These are phyloP conservation scores for Cyclotella choctawhatcheeana DNA, from an alignment of 108 stramenopile species.

Conservation along the genomic window DNA sequence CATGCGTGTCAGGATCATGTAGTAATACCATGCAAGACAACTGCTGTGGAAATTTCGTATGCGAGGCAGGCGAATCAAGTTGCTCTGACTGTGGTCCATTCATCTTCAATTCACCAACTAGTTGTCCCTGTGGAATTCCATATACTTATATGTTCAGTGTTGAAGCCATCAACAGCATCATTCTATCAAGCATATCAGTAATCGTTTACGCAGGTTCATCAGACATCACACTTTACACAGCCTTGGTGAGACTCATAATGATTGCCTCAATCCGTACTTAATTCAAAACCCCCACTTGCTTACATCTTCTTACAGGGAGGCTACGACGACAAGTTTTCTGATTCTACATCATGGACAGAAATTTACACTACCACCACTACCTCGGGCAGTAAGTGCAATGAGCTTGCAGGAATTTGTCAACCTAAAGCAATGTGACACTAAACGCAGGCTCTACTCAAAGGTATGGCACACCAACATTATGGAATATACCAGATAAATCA, in stretches of 20 bases:
- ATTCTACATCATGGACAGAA: no score
- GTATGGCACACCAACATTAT: background rate
- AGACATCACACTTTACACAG: slow-evolving; percentile 10
- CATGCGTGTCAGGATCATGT: no score
- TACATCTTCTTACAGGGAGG: no score
- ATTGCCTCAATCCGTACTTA: no score
- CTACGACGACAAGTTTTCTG: no score
- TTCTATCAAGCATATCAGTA: background rate
- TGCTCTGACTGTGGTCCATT: slow-evolving; percentile 28
- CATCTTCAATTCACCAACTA: background rate
- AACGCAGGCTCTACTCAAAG: background rate
- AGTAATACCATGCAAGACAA: no score
- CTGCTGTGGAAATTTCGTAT: slow-evolving; percentile 23
- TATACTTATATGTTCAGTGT: slow-evolving; percentile 10
- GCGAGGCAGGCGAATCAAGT: slow-evolving; percentile 12
- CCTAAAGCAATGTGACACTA: no score
- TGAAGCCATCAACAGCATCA: background rate
- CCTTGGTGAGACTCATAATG: no score
- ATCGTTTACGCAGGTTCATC: background rate
- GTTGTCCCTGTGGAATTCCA: background rate
- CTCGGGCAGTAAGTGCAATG: no score
- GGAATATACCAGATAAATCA: background rate
- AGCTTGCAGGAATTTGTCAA: no score
- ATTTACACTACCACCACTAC: no score
- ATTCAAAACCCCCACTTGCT: no score